Conservation (phyloP, 192 early-diverging fungal species). For the Backusella circina region DNA sequence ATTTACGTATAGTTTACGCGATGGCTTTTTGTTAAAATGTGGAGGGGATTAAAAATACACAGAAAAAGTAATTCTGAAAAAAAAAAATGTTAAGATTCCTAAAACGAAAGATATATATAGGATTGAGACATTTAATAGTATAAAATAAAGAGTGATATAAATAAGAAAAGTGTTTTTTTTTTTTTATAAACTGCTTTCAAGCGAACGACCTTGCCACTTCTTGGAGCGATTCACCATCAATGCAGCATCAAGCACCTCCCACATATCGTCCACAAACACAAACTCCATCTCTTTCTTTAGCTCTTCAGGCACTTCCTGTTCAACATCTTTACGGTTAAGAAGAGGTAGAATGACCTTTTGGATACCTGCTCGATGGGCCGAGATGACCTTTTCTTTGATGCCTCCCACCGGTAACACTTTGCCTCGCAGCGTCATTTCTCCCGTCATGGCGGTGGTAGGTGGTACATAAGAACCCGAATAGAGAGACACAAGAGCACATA, state of each 20-base stretch:
- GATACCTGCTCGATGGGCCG: slow-evolving; percentile 75
- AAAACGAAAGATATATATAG: too few species aligned
- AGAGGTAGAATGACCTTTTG: slow-evolving; percentile 67
- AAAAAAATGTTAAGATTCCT: too few species aligned
- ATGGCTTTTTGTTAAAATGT: too few species aligned
- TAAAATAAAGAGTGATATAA: too few species aligned
- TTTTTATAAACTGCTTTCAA: neutral
- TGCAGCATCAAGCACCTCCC: slow-evolving; percentile 59
- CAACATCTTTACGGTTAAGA: slow-evolving; percentile 67
- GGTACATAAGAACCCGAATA: slow-evolving; percentile 56
- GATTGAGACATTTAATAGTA: too few species aligned
- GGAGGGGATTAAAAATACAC: too few species aligned
- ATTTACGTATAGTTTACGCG: too few species aligned
- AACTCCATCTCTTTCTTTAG: slow-evolving; percentile 70
- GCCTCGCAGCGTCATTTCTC: slow-evolving; percentile 81
- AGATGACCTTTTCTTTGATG: slow-evolving; percentile 84
- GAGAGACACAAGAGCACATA: slow-evolving; percentile 76
- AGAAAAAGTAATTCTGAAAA: too few species aligned
- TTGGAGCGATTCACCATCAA: slow-evolving; percentile 13
- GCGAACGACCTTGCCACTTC: neutral
- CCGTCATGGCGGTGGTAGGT: slow-evolving; percentile 73
- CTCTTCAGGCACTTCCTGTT: slow-evolving; percentile 65
- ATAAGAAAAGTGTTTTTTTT: too few species aligned
- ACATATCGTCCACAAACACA: slow-evolving; percentile 58
- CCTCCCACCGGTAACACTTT: slow-evolving; percentile 82